Percentiles rank a stretch among this genome's conserved stretches.
Conservation (phyloP, 106 monocot genomes). For the Allium cepa region DNA sequence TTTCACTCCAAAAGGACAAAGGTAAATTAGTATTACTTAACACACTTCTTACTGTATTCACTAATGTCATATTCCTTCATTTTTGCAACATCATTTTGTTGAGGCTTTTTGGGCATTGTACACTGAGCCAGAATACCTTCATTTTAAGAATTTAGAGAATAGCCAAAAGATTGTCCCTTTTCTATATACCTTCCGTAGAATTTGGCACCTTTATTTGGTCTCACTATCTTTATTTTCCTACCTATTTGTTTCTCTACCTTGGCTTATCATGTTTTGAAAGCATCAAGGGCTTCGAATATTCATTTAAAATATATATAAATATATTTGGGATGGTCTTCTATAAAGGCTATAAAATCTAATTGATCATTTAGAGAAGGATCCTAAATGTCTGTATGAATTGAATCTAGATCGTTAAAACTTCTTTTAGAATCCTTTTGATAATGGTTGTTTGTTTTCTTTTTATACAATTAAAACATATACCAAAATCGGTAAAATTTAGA, state of each 20-base stretch:
- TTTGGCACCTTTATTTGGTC: constrained; percentile 1
- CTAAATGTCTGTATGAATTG: constrained; percentile 4
- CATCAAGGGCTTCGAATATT: background rate
- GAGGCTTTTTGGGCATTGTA: background rate
- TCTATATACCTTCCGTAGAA: background rate
- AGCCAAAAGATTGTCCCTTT: background rate
- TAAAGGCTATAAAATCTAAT: background rate
- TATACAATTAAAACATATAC: constrained; percentile 2
- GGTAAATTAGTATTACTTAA: background rate
- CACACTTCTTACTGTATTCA: constrained; percentile 3
- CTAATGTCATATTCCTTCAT: background rate
- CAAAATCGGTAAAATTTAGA: constrained; percentile 1
- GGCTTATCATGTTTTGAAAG: background rate
- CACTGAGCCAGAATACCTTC: background rate
- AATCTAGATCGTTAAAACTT: background rate
- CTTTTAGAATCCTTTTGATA: background rate
- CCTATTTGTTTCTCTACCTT: constrained; percentile 11
- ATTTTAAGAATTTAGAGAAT: background rate
- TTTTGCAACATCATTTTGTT: constrained; percentile 3
- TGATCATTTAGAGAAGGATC: constrained; percentile 5
- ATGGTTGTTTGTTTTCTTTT: background rate
- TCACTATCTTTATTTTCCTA: background rate
- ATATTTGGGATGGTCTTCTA: constrained; percentile 1
- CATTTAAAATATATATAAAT: constrained; percentile 2
- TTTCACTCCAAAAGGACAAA: background rate